Percentiles rank a stretch among this genome's conserved stretches.
Conservation (phyloP, 768 basidiomycete genomes). For the Psilocybe cyanescens region DNA sequence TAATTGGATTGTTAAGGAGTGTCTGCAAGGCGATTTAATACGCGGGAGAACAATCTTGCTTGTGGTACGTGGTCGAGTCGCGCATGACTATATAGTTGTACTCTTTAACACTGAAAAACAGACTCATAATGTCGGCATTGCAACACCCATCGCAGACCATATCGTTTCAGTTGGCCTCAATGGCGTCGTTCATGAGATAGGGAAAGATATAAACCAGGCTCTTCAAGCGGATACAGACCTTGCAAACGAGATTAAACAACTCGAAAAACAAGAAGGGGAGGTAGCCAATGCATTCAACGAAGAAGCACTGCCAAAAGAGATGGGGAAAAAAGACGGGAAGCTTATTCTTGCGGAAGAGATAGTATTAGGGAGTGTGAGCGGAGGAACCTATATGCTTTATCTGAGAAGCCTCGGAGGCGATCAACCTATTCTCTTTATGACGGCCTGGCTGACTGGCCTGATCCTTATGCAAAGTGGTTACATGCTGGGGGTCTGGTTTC, state of each 20-base stretch:
- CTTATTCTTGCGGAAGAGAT: constrained; percentile 69
- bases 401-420: constrained; percentile 39
- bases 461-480: constrained; percentile 29
- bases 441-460: constrained; percentile 28
- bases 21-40: constrained; percentile 78
- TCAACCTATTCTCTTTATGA: constrained; percentile 36
- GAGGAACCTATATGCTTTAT: constrained; percentile 36
- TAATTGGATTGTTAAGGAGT: constrained; percentile 77
- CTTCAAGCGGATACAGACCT: constrained; percentile 40
- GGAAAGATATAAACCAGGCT: constrained; percentile 50
- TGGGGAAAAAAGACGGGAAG: constrained; percentile 13
- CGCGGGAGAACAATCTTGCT: constrained; percentile 80
- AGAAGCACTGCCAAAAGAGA: constrained; percentile 24
- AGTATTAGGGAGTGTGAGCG: constrained; percentile 34
- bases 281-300: constrained; percentile 11
- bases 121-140: constrained; percentile 57
- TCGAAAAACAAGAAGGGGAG: constrained; percentile 17
- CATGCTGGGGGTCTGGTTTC: constrained; percentile 42
- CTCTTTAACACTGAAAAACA: constrained; percentile 12
- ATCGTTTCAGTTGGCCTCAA: constrained; percentile 59
- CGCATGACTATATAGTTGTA: neutral
- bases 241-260: constrained; percentile 28
- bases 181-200: constrained; percentile 48
- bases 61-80: constrained; percentile 48
- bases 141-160: constrained; percentile 56